Base-by-base conservation (phyloP, 257 asterid genomes). In the Ajuga chamaepitys region DNA sequence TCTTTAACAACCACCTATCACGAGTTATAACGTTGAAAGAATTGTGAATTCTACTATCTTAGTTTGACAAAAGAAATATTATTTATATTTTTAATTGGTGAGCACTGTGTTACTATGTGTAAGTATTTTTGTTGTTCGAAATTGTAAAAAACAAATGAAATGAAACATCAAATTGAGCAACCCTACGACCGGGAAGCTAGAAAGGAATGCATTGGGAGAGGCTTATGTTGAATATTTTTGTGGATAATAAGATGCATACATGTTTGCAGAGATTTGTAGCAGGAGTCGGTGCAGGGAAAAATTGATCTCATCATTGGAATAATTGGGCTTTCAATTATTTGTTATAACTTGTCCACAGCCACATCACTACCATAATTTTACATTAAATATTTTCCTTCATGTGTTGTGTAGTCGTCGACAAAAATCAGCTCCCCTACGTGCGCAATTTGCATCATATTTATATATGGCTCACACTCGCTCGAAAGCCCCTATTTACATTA, bases 301-400 rank as follows among this genome's bases (percentile, higher is more conserved):
- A 56, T 63, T 56, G 81, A 67, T 70, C 63, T 70, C 21, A 61
- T 62, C 45, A 71, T 72, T 76, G 69, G 69, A 64, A 69, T 67
- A 60, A 67, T 51, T 71, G 71, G 68, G 26, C 18, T 55, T 37
- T 7, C 42, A 14, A 25, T 48, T 61, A 45, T 44, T 34, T n/a
- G n/a, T 20, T 7, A 3, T 12, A 34, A 58, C n/a, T n/a, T n/a
- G 64, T 51, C 75, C 58, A 41, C 67, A 35, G 60, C 81, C 67
- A 76, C 77, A 75, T 42, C 44, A 58, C 68, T 54, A 44, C 37
- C 38, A 37, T 38, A 16, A 7, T n/a, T n/a, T n/a, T n/a, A n/a
- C n/a, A n/a, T n/a, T n/a, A n/a, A n/a, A n/a, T 53, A 35, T 22
- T 44, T 47, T 17, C 8, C 58, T 9, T 53, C 69, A 45, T 21